These are phyloP conservation scores for Sphagnum magellanicum DNA, from an alignment of 228 moss, liverwort and hornwort species.

Conservation along the genomic window DNA sequence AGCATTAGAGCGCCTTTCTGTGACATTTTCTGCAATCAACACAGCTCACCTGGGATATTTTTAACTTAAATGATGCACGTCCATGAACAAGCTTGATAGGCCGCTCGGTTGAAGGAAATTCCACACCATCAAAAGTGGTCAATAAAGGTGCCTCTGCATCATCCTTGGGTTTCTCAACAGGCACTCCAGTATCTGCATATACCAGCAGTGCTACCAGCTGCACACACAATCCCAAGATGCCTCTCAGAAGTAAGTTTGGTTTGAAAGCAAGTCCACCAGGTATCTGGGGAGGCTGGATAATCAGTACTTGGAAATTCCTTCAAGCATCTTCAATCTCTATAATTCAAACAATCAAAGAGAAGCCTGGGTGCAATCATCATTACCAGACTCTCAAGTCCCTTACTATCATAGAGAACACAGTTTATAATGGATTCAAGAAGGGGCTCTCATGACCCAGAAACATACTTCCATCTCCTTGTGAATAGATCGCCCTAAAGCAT, in stretches of 20 bases:
- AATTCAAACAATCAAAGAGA: too few species aligned
- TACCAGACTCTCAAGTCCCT: too few species aligned
- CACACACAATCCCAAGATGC: not conserved
- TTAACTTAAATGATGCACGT: constrained; percentile 93
- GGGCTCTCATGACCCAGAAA: not conserved
- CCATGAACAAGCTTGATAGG: constrained; percentile 94
- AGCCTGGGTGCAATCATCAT: too few species aligned
- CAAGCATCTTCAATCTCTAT: too few species aligned
- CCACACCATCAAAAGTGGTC: constrained; percentile 95
- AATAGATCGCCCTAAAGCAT: constrained; percentile 92
- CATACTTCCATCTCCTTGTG: constrained; percentile 96
- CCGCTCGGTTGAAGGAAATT: constrained; percentile 93
- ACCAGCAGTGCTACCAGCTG: constrained; percentile 97
- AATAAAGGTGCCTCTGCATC: constrained; percentile 95
- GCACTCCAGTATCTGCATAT: constrained; percentile 78
- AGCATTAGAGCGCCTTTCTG: too few species aligned
- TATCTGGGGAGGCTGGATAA: too few species aligned
- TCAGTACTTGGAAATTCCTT: too few species aligned
- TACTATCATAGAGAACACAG: too few species aligned
- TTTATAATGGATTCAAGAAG: too few species aligned
- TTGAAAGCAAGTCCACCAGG: too few species aligned
- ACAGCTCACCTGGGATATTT: constrained; percentile 80
- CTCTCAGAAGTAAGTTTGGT: too few species aligned
- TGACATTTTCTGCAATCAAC: not conserved
- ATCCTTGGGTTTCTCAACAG: constrained; percentile 98